Conservation (phyloP, 2,329 filamentous ascomycete species). For the Colletotrichum falcatum region DNA sequence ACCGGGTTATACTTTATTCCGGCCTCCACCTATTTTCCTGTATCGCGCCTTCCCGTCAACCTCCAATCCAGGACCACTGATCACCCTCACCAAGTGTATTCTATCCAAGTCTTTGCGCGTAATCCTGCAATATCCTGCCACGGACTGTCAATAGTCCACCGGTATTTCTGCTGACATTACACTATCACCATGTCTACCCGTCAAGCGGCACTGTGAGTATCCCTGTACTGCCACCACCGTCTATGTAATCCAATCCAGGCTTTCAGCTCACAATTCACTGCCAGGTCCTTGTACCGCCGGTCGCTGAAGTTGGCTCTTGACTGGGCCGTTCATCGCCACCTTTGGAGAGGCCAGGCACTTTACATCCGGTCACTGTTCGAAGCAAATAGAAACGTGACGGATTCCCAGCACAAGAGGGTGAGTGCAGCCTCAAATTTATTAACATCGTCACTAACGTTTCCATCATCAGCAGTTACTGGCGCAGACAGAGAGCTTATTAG, state of each 20-base stretch:
- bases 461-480: constrained; percentile 77
- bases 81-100: no score
- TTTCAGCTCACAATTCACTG: neutral
- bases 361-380: constrained; percentile 97
- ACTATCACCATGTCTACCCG: constrained; percentile 56
- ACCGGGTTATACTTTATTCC: no score
- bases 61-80: no score
- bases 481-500: constrained; percentile 88
- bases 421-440: constrained; percentile 42
- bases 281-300: constrained; percentile 85
- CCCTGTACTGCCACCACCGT: constrained; percentile 24
- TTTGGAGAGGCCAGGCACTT: constrained; percentile 95
- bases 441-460: constrained; percentile 32
- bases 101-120: neutral
- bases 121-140: no score
- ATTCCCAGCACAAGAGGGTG: constrained; percentile 89
- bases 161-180: neutral
- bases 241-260: neutral
- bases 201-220: constrained; percentile 66
- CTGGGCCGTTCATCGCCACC: constrained; percentile 91
- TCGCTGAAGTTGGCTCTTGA: constrained; percentile 93
- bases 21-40: no score
- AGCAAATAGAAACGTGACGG: constrained; percentile 85
- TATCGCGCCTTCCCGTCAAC: no score
- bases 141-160: neutral